A percentile compares a stretch with the other conserved stretches of the same genome.
Conservation (phyloP, 208 protist genomes). For the Leishmania braziliensis region DNA sequence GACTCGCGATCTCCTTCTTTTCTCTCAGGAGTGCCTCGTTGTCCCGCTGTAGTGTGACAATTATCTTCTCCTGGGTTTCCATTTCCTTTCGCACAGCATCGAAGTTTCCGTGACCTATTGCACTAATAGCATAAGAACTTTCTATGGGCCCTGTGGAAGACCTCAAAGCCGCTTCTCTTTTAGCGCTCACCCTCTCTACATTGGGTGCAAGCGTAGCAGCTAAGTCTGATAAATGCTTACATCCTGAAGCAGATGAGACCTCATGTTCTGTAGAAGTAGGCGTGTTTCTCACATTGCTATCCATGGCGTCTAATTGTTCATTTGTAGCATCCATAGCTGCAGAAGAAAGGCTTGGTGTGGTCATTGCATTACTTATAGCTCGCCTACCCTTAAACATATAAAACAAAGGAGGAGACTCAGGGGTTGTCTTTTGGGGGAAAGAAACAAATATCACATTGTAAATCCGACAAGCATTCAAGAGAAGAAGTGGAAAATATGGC, state of each 20-base stretch:
- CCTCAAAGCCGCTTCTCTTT: background rate
- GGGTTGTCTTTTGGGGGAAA: background rate
- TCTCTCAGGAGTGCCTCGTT: conserved; percentile 62
- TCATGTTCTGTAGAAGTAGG: background rate
- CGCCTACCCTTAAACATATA: background rate
- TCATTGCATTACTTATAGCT: background rate
- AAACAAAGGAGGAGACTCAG: background rate
- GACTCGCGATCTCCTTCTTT: conserved; percentile 41
- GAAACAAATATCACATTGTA: background rate
- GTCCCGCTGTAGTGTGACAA: conserved; percentile 69
- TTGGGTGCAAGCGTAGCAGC: background rate
- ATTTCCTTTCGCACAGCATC: conserved; percentile 53
- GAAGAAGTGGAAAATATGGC: background rate
- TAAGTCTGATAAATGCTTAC: background rate
- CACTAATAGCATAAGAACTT: background rate
- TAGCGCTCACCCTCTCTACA: background rate
- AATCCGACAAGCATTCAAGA: background rate
- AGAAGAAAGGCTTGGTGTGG: background rate
- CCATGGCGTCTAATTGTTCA: conserved; percentile 8
- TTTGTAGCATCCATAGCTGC: conserved; percentile 5
- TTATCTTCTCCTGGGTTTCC: conserved; percentile 69
- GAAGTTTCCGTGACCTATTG: conserved; percentile 7
- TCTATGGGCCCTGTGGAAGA: background rate
- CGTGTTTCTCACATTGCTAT: background rate
- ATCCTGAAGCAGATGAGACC: background rate